Evolutionary conservation across 495 filamentous ascomycete species (phyloP).

Genomic region (Friedmanniomyces simplex): DNA sequence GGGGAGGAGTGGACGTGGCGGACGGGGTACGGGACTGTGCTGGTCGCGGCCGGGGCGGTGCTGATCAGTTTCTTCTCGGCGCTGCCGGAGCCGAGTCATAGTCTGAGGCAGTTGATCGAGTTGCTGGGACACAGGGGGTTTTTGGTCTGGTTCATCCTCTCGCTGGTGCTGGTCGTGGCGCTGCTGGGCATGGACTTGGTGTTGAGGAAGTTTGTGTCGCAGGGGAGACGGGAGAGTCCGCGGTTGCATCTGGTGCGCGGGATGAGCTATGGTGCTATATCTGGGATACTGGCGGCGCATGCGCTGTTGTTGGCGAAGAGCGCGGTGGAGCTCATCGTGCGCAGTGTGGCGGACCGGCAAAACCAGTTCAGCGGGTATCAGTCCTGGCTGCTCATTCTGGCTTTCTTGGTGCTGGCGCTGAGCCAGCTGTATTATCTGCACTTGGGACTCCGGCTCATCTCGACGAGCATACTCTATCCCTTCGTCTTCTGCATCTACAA

Average conservation of each 20-base stretch:
- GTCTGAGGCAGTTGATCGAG: slow-evolving; percentile 64
- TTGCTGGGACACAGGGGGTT: slow-evolving; percentile 67
- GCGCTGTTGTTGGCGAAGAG: slow-evolving; percentile 90
- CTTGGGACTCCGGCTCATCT: slow-evolving; percentile 83
- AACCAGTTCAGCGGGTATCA: slow-evolving; percentile 98
- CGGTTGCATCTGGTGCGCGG: slow-evolving; percentile 74
- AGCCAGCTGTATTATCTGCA: slow-evolving; percentile 93
- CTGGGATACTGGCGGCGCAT: slow-evolving; percentile 90
- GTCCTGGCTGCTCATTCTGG: slow-evolving; percentile 86
- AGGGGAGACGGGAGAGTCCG: slow-evolving; percentile 19
- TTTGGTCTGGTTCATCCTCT: slow-evolving; percentile 81
- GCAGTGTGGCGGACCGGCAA: slow-evolving; percentile 71
- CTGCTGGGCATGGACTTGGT: slow-evolving; percentile 46
- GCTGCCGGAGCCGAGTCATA: slow-evolving; percentile 90
- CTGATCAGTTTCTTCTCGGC: slow-evolving; percentile 92
- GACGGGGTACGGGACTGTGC: slow-evolving; percentile 76
- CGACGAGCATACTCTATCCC: slow-evolving; percentile 92
- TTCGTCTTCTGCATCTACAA: slow-evolving; percentile 99
- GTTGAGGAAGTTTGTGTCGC: slow-evolving; percentile 8
- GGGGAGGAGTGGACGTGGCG: slow-evolving; percentile 88
- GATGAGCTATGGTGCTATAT: slow-evolving; percentile 69
- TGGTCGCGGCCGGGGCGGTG: slow-evolving; percentile 77
- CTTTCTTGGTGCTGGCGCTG: slow-evolving; percentile 71
- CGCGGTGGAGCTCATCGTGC: slow-evolving; percentile 90
- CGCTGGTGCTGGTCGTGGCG: slow-evolving; percentile 60